Evolutionary conservation across 352 stramenopile genomes (phyloP), one percentile per base, ranked within the genome.

Genomic region (Globisporangium camurandrum): DNA sequence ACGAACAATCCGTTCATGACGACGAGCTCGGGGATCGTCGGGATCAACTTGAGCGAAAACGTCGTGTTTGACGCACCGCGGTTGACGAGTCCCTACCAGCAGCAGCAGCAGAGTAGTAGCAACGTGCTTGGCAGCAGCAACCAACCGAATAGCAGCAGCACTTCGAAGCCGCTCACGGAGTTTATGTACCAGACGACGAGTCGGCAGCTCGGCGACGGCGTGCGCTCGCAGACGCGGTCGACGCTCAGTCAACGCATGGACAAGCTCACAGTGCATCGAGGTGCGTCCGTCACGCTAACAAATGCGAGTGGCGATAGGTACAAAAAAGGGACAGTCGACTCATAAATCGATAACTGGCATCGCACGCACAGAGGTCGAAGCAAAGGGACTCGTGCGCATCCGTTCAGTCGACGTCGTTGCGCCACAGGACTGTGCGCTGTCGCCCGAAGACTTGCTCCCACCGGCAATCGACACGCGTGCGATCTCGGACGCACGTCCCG

Each of bases 141-240:
- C 22, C 50, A 16, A 34, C 23, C 30, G 12, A 38, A 3, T 16
- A 33, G 3, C 19, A 34, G 40, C 17, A 37, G 6, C 19, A 62
- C 56, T 22, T n/a, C n/a, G n/a, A n/a, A n/a, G n/a, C 44, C 59
- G 23, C 58, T 88, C 46, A 77, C 68, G 23, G 69, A 88, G 28
- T 87, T 89, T 56, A 92, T 89, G 75, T 89, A 92, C 59, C 70
- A 89, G 50, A 88, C 77, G 17, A 87, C 80, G 16, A 78, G 58
- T 33, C 62, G 73, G 4, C 55, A 49, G 36, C 61, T 88, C 9
- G 81, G 77, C 8, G 70, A 87, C 2, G 63, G 71, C 19, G 39
- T 76, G 3, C 62, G 57, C 1, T 36, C 48, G 1, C 49, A 74
- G 17, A 64, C 86, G 28, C 70, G 71, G 27, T 83, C 57, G 9